Evolutionary conservation across 2,329 filamentous ascomycete species (phyloP), one percentile per base, ranked within the genome.

Genomic region (Sarocladiaceae sp.): DNA sequence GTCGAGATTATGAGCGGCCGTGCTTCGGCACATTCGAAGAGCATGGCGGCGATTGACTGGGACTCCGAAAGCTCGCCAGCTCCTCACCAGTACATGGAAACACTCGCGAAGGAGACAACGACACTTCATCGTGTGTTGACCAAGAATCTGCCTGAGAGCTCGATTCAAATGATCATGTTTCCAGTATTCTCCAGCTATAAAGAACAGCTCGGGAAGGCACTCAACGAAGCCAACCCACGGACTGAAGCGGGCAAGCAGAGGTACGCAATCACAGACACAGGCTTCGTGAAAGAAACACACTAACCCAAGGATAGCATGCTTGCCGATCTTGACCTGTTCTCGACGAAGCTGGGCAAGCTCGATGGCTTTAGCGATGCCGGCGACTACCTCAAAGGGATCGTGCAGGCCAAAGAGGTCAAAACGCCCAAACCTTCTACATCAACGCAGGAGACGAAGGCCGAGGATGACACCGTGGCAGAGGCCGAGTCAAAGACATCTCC

Each of bases 1-100:
- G 88, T 96, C 17, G 90, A 96, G 58, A 96, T 97, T 50, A 95
- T 97, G 88, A 87, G 84, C 52, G 83, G 83, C 1, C 83, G 91
- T 4, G 89, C 90, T 1, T 74, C 81, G 3, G 73, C 85, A 6
- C 90, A 93, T 62, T 84, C 90, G 35, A 86, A 84, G 63, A 80
- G 83, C 22, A 85, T 96, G 74, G 86, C 81, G 64, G 80, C 82
- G 47, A 80, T 92, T 37, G 77, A 89, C 57, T 96, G 90, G 87
- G 86, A 93, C 57, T 31, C 26, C 12, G 42, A 28, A 15, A 36
- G 22, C 4, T 25, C 29, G 5, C 29, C 29, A 15, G 64, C 67
- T 40, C 75, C 79, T 6, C 89, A 86, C 59, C 66, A 82, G 1
- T 95, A 93, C 67, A 93, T 96, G 84, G 91, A 96, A 69, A 92